Conservation (phyloP, 352 stramenopile genomes). For the Globisporangium nunn region DNA sequence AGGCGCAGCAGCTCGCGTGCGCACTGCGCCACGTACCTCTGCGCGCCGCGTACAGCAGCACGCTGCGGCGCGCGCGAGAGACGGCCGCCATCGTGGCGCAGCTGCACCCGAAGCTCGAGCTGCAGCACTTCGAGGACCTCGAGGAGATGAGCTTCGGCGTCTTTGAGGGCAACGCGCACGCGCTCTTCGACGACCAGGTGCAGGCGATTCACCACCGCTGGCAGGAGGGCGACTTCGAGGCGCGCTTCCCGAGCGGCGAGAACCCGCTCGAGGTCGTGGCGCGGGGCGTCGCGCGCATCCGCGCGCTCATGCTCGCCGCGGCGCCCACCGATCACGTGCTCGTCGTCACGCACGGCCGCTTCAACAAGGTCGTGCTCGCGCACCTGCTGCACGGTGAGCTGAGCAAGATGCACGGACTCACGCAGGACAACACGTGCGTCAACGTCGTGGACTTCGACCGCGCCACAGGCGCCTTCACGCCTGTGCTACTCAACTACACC, state of each 20-base stretch:
- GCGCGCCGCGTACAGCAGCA: constrained; percentile 61
- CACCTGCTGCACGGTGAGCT: constrained; percentile 57
- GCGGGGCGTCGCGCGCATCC: constrained; percentile 57
- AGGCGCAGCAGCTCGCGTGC: constrained; percentile 51
- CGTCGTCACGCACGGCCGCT: constrained; percentile 75
- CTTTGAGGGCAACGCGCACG: constrained; percentile 58
- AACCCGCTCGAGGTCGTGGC: constrained; percentile 58
- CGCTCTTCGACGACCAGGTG: constrained; percentile 40
- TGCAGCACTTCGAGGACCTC: constrained; percentile 55
- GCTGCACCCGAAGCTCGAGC: constrained; percentile 41
- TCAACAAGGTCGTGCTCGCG: constrained; percentile 80
- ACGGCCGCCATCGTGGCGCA: constrained; percentile 18
- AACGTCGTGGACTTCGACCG: constrained; percentile 82
- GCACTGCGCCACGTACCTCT: constrained; percentile 67
- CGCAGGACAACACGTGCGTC: constrained; percentile 83
- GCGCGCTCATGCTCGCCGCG: constrained; percentile 34
- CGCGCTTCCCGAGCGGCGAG: constrained; percentile 57
- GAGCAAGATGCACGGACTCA: constrained; percentile 51
- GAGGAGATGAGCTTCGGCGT: constrained; percentile 84
- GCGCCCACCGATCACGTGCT: constrained; percentile 51
- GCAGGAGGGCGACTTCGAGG: constrained; percentile 40
- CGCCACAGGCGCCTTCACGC: constrained; percentile 32
- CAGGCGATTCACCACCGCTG: constrained; percentile 58
- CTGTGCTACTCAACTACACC: constrained; percentile 72
- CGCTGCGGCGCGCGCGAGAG: constrained; percentile 10